Base-by-base conservation (phyloP, 208 protist genomes). In the Novymonas esmeraldas region DNA sequence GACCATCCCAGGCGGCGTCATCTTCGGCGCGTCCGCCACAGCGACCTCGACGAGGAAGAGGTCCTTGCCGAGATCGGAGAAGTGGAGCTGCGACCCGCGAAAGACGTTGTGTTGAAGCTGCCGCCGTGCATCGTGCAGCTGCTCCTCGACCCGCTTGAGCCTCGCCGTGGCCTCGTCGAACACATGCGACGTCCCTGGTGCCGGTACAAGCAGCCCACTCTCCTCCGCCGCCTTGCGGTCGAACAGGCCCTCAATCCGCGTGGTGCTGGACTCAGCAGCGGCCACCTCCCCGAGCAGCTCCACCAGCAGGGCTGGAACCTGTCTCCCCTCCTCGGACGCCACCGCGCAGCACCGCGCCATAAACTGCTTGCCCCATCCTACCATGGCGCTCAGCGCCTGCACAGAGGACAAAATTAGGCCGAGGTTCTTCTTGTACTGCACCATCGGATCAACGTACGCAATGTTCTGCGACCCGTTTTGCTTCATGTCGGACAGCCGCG, bases 41-140 rank as follows among this genome's bases (percentile, higher is more conserved):
- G 89, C 76, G 45, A 97, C 89, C 46, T 97, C 90, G 20, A 95
- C 64, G 44, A 96, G 63, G 72, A 95, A 95, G 16, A 82, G 59
- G 52, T 97, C 93, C 60, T 95, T 93, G 1, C 93, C 93, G 29
- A 97, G 49, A 60, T 91, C 75, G 36, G 58, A 63, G 55, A 88
- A 97, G 38, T 72, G 65, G 18, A 90, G 67, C 31, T 70, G 49
- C 2, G 79, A 76, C n/a, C 79, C 82, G 28, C 38, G 33, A 52
- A 95, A 94, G n/a, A 86, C 56, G 13, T 89, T 78, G 10, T 55
- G n/a, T 39, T 81, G 74, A 5, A 83, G 26, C 26, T 79, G 57
- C 10, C 56, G 28, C 7, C 84, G 72, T 22, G 76, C 70, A 13
- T 64, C 78, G 64, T 95, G 46, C n/a, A 96, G 71, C 58, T 85